Conservation (phyloP, 1,284 basidiomycete genomes). For the Tremellales sp. region DNA sequence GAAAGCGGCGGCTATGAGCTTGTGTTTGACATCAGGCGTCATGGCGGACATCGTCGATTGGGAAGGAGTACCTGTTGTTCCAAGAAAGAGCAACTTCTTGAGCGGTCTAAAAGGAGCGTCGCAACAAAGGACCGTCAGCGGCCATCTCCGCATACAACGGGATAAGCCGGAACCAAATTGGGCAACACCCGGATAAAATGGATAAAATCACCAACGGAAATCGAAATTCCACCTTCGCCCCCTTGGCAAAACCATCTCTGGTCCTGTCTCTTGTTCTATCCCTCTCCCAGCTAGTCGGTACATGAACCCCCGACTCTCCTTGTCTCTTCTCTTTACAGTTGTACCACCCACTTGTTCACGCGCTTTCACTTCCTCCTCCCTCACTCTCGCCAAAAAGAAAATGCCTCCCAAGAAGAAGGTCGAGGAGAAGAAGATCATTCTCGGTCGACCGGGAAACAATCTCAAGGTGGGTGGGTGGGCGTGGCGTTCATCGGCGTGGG, state of each 20-base stretch:
- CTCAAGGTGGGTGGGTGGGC: slow-evolving; percentile 40
- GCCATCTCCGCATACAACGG: too few species aligned
- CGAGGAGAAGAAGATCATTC: slow-evolving; percentile 75
- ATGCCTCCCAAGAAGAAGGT: slow-evolving; percentile 77
- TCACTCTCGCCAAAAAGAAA: slow-evolving; percentile 45
- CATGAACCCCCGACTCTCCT: background rate
- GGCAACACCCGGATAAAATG: slow-evolving; percentile 1
- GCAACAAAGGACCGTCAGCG: too few species aligned
- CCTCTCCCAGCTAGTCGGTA: background rate
- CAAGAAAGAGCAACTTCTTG: too few species aligned
- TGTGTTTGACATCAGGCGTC: slow-evolving; percentile 25
- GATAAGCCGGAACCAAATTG: too few species aligned
- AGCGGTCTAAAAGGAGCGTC: too few species aligned
- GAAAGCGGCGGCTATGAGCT: slow-evolving; percentile 35
- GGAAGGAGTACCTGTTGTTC: background rate
- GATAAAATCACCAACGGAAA: background rate
- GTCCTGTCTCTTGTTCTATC: background rate
- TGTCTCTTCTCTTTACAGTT: background rate
- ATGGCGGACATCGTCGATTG: background rate
- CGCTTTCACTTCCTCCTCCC: slow-evolving; percentile 15
- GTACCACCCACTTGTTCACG: background rate
- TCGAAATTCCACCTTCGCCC: background rate
- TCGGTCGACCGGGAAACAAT: slow-evolving; percentile 89
- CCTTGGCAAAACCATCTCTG: background rate
- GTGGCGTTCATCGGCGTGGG: too few species aligned